Percentiles rank a stretch among this genome's conserved stretches.
These are phyloP conservation scores for Aspergillus nidulans DNA, from an alignment of 495 filamentous ascomycete genomes.

Conservation along the genomic window DNA sequence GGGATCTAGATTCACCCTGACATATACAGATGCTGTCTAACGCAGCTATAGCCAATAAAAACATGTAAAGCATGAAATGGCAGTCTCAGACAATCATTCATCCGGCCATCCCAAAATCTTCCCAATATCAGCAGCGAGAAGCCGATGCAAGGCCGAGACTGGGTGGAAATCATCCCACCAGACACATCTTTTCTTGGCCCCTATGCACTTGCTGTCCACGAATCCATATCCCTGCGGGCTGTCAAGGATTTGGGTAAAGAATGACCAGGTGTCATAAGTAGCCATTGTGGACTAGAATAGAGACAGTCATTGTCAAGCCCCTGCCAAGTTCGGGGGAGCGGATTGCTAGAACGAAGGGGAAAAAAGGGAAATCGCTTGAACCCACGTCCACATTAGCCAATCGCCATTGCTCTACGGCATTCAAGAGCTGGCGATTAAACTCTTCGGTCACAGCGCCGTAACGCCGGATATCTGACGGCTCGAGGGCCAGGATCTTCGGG, in stretches of 20 bases:
- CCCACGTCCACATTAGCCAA: not conserved
- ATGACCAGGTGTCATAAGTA: conserved; percentile 10
- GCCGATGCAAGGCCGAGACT: conserved; percentile 8
- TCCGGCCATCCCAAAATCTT: not conserved
- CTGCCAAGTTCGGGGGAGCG: not conserved
- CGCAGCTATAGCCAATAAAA: too few relatives aligned
- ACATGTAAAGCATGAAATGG: too few relatives aligned
- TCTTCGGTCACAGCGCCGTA: not conserved
- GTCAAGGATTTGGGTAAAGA: conserved; percentile 44
- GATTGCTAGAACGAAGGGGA: not conserved
- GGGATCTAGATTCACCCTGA: too few relatives aligned
- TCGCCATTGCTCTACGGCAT: not conserved
- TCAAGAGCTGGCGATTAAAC: not conserved
- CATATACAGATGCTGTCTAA: too few relatives aligned
- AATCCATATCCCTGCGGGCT: conserved; percentile 33
- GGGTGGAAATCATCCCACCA: conserved; percentile 21
- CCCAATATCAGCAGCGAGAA: conserved; percentile 3
- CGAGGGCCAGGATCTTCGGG: not conserved
- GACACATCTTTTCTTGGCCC: conserved; percentile 12
- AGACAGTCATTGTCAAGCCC: not conserved
- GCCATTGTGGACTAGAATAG: not conserved
- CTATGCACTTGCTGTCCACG: conserved; percentile 11
- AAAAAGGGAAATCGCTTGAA: not conserved
- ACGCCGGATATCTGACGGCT: not conserved
- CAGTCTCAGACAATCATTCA: too few relatives aligned